These are phyloP conservation scores for Exserohilum turcica DNA, from an alignment of 2,329 filamentous ascomycete species.

Conservation along the genomic window DNA sequence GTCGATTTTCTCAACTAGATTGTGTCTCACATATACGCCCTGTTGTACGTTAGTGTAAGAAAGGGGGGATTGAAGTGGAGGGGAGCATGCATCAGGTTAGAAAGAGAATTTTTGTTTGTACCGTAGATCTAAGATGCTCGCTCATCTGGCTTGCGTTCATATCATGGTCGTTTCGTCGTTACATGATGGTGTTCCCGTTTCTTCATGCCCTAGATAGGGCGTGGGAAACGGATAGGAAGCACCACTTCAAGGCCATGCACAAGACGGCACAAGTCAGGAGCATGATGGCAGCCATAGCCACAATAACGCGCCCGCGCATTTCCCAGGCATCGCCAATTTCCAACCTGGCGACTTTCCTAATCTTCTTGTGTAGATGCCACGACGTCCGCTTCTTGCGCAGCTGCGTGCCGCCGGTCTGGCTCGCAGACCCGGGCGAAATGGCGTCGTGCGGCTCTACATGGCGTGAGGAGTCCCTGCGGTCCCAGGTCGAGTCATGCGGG, in stretches of 20 bases:
- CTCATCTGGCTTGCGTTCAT: not conserved
- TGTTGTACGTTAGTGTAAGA: conserved; percentile 1
- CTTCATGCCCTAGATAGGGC: not conserved
- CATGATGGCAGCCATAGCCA: conserved; percentile 51
- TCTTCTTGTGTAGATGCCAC: conserved; percentile 51
- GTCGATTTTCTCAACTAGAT: not conserved
- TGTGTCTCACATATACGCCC: not conserved
- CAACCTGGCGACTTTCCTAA: conserved; percentile 63
- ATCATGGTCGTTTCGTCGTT: too few species aligned
- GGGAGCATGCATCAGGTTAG: not conserved
- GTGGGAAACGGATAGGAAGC: conserved; percentile 7
- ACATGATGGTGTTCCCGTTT: not conserved
- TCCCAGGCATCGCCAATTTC: conserved; percentile 69
- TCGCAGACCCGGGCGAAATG: conserved; percentile 18
- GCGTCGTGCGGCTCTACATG: conserved; percentile 32
- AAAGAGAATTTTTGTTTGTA: not conserved
- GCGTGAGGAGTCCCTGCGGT: conserved; percentile 11
- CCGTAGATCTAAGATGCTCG: too few species aligned
- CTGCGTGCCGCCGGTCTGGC: not conserved
- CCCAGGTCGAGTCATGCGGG: conserved; percentile 36
- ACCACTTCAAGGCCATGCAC: conserved; percentile 32
- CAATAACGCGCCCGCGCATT: conserved; percentile 61
- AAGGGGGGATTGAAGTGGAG: too few species aligned
- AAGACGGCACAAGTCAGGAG: conserved; percentile 19
- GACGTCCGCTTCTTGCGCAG: conserved; percentile 21